Conservation (phyloP, 2,329 filamentous ascomycete genomes). For the Xylariaceae sp. region DNA sequence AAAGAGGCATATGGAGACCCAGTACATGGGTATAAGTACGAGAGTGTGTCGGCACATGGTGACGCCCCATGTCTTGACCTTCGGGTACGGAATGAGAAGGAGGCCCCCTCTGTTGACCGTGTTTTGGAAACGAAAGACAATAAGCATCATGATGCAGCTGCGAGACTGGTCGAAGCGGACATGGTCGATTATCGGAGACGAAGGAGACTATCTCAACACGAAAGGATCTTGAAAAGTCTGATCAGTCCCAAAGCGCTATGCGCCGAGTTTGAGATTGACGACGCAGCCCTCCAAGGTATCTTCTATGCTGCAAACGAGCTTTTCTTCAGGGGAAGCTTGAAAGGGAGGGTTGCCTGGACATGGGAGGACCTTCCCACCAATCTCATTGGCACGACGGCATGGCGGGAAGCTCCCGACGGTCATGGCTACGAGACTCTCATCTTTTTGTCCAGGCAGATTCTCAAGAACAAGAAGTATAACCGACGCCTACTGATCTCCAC, state of each 20-base stretch:
- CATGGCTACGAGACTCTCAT: conserved; percentile 59
- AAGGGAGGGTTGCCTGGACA: conserved; percentile 56
- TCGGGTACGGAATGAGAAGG: conserved; percentile 15
- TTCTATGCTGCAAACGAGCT: conserved; percentile 57
- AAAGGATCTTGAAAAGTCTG: conserved; percentile 53
- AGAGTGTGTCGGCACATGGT: conserved; percentile 10
- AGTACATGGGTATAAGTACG: conserved; percentile 14
- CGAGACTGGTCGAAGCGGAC: conserved; percentile 44
- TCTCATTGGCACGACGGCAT: conserved; percentile 58
- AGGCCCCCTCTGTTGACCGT: conserved; percentile 26
- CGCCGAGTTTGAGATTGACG: conserved; percentile 50
- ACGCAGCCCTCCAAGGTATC: conserved; percentile 52
- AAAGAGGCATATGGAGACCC: conserved; percentile 28
- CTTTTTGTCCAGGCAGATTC: conserved; percentile 54
- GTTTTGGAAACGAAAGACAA: conserved; percentile 40
- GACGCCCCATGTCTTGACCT: conserved; percentile 16
- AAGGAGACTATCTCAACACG: conserved; percentile 47
- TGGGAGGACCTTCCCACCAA: conserved; percentile 55
- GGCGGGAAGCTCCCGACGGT: conserved; percentile 42
- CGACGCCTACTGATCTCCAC: conserved; percentile 57
- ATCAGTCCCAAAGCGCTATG: conserved; percentile 46
- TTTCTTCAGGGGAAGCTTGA: conserved; percentile 54
- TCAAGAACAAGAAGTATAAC: conserved; percentile 52
- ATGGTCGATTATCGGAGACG: conserved; percentile 42
- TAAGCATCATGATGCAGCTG: conserved; percentile 44